phyloP scores from a whole-genome alignment of 805 yeast genomes.

The Clavispora phyllophila region DNA sequence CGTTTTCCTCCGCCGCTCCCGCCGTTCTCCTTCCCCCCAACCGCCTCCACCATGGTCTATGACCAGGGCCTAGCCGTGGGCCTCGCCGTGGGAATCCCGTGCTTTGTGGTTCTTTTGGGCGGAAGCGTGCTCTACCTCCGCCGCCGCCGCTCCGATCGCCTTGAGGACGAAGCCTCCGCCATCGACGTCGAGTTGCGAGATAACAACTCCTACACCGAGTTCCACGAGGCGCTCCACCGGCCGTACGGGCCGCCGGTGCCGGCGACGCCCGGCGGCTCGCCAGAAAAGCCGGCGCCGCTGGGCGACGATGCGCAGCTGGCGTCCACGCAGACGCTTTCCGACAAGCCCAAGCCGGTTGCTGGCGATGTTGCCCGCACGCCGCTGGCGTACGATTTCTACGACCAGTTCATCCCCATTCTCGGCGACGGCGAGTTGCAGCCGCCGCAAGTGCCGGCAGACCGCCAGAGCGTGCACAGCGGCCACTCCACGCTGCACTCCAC shows the following conservation, averaged over 20 bases:
- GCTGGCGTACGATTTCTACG: slow-evolving; percentile 39
- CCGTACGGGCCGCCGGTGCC: slow-evolving; percentile 11
- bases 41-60: slow-evolving; percentile 7
- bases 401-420: slow-evolving; percentile 36
- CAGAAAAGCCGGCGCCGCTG: not conserved
- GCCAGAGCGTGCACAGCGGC: slow-evolving; percentile 10
- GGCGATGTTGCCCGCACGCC: slow-evolving; percentile 7
- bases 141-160: slow-evolving; percentile 25
- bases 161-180: slow-evolving; percentile 28
- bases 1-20: not conserved
- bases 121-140: slow-evolving; percentile 23
- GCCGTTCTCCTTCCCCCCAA: not conserved
- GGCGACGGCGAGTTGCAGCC: slow-evolving; percentile 13
- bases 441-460: slow-evolving; percentile 6
- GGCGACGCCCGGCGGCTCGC: slow-evolving; percentile 1
- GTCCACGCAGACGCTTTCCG: not conserved
- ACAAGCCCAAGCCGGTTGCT: not conserved
- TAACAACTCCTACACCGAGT: slow-evolving; percentile 30
- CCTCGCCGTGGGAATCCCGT: slow-evolving; percentile 38
- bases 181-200: slow-evolving; percentile 35
- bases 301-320: not conserved
- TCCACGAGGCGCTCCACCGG: slow-evolving; percentile 33
- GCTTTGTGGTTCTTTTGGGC: slow-evolving; percentile 24
- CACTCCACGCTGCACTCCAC: slow-evolving; percentile 4
- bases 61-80: slow-evolving; percentile 32